Percentiles rank a stretch among this genome's conserved stretches.
Evolutionary conservation across 2,329 filamentous ascomycete genomes (phyloP).

Genomic region (Madurella fahalii): DNA sequence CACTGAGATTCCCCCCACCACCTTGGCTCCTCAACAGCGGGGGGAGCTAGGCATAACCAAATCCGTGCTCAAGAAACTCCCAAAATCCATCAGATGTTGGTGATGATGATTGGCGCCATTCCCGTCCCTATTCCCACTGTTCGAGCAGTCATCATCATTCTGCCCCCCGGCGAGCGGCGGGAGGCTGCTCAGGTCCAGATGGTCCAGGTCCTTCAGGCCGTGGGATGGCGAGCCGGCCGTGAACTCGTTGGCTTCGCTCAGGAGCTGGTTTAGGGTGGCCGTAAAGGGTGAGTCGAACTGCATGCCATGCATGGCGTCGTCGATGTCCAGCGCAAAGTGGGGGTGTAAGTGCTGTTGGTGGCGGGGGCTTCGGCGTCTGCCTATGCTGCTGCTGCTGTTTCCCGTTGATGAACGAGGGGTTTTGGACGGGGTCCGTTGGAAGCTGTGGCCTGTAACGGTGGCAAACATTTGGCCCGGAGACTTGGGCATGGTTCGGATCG

Average conservation of each 20-base stretch:
- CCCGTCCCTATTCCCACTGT: not conserved
- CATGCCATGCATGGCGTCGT: constrained; percentile 21
- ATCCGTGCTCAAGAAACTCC: constrained; percentile 46
- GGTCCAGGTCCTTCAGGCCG: constrained; percentile 36
- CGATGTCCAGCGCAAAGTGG: constrained; percentile 34
- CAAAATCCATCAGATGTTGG: constrained; percentile 42
- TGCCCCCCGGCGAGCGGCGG: constrained; percentile 28
- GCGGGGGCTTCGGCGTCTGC: constrained; percentile 41
- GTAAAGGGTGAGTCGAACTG: constrained; percentile 55
- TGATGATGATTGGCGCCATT: not conserved
- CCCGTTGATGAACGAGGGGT: constrained; percentile 35
- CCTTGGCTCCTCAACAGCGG: constrained; percentile 31
- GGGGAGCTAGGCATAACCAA: constrained; percentile 45
- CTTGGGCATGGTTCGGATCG: constrained; percentile 28
- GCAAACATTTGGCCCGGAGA: constrained; percentile 42
- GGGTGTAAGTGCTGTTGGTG: constrained; percentile 20
- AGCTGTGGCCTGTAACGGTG: constrained; percentile 22
- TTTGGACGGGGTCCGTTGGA: constrained; percentile 47
- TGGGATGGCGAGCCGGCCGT: constrained; percentile 36
- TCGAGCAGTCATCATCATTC: constrained; percentile 11
- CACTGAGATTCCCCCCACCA: constrained; percentile 6
- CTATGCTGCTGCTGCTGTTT: constrained; percentile 21
- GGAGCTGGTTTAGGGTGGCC: constrained; percentile 58
- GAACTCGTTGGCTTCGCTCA: constrained; percentile 53
- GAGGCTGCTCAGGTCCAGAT: constrained; percentile 37